These are phyloP conservation scores for Ogataea salicorniae DNA, from an alignment of 805 yeast genomes.

Conservation along the genomic window DNA sequence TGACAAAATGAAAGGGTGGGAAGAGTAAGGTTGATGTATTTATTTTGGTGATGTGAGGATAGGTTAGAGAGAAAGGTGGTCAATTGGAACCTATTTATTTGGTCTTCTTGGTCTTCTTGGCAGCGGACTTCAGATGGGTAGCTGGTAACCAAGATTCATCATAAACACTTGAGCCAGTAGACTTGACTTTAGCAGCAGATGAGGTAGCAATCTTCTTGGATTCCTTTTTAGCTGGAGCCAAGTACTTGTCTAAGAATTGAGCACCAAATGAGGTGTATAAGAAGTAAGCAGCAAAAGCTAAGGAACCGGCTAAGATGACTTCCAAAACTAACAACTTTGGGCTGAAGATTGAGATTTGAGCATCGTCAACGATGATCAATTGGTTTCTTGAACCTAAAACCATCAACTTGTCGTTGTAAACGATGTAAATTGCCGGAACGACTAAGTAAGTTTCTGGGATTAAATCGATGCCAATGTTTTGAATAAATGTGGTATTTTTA, in stretches of 20 bases:
- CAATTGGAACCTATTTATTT: slow-evolving; percentile 11
- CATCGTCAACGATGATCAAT: slow-evolving; percentile 55
- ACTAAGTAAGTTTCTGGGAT: slow-evolving; percentile 52
- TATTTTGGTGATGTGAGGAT: no score
- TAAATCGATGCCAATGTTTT: slow-evolving; percentile 55
- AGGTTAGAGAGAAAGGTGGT: not conserved
- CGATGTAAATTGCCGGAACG: slow-evolving; percentile 54
- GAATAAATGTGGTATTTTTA: slow-evolving; percentile 45
- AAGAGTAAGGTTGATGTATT: no score
- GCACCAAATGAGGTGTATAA: slow-evolving; percentile 41
- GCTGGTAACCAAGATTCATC: slow-evolving; percentile 59
- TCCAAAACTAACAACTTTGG: slow-evolving; percentile 68
- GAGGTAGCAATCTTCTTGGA: slow-evolving; percentile 25
- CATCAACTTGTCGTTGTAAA: slow-evolving; percentile 45
- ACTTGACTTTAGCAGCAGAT: slow-evolving; percentile 8
- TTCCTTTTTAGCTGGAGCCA: slow-evolving; percentile 34
- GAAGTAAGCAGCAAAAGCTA: slow-evolving; percentile 47
- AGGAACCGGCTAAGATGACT: slow-evolving; percentile 42
- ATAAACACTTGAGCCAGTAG: slow-evolving; percentile 23
- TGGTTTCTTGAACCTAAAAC: slow-evolving; percentile 54
- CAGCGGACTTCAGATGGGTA: slow-evolving; percentile 35
- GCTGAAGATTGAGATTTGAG: slow-evolving; percentile 62
- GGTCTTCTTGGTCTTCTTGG: slow-evolving; percentile 30
- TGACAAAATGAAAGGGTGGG: no score
- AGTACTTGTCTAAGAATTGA: slow-evolving; percentile 42